Evolutionary conservation across 495 filamentous ascomycete genomes (phyloP).

Genomic region (Aspergillus olivimuriae): DNA sequence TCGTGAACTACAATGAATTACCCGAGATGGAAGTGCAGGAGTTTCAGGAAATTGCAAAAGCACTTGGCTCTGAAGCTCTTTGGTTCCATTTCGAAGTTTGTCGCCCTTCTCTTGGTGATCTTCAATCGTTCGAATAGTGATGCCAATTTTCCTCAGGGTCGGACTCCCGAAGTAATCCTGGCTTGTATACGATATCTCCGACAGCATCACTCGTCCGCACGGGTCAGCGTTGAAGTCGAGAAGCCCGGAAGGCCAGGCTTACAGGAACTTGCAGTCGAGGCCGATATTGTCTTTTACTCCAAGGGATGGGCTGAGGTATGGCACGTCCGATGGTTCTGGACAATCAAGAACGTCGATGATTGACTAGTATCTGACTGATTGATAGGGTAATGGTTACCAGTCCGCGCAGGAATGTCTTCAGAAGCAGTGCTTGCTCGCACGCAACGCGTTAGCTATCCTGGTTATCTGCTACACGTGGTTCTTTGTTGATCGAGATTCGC

Average conservation of each 20-base stretch:
- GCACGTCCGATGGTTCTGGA: constrained; percentile 30
- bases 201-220: constrained; percentile 33
- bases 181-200: constrained; percentile 55
- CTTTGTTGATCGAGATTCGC: background rate
- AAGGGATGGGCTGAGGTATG: constrained; percentile 62
- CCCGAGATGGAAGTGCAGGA: constrained; percentile 58
- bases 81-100: constrained; percentile 75
- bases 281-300: constrained; percentile 67
- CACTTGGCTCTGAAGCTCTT: constrained; percentile 19
- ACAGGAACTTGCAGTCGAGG: constrained; percentile 52
- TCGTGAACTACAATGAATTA: constrained; percentile 63
- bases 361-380: background rate
- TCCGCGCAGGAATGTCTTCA: constrained; percentile 45
- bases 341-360: background rate
- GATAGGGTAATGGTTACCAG: constrained; percentile 41
- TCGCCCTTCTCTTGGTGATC: too few species aligned
- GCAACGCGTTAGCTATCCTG: constrained; percentile 37
- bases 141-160: constrained; percentile 43
- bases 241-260: constrained; percentile 59
- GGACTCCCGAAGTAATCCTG: constrained; percentile 57
- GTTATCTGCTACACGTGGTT: background rate
- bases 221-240: constrained; percentile 64
- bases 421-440: constrained; percentile 34
- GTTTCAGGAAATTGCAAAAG: constrained; percentile 34
- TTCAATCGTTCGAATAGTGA: too few species aligned